Conservation (phyloP, 2,329 filamentous ascomycete genomes). For the Fusarium nygamai region DNA sequence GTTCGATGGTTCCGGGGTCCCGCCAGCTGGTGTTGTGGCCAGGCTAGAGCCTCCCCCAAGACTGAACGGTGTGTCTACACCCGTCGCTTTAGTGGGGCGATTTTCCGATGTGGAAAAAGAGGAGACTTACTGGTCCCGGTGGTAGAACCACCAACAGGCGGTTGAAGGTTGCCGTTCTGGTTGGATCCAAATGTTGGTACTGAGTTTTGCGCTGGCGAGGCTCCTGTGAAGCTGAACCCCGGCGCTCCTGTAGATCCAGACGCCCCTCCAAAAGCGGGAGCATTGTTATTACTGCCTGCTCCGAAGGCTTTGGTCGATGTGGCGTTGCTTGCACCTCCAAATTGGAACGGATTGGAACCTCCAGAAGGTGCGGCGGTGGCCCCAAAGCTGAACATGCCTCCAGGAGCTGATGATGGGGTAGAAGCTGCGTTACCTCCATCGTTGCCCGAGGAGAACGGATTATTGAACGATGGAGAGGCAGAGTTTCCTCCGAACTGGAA, state of each 20-base stretch:
- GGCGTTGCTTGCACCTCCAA: slow-evolving; percentile 46
- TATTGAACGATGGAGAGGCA: slow-evolving; percentile 48
- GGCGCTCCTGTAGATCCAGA: slow-evolving; percentile 46
- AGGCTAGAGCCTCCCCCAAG: slow-evolving; percentile 69
- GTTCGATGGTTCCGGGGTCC: slow-evolving; percentile 66
- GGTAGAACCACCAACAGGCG: slow-evolving; percentile 56
- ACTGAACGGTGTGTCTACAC: slow-evolving; percentile 64
- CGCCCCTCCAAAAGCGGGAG: slow-evolving; percentile 47
- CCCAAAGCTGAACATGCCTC: slow-evolving; percentile 53
- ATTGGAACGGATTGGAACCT: slow-evolving; percentile 50
- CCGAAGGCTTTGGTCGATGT: slow-evolving; percentile 44
- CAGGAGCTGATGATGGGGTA: slow-evolving; percentile 33
- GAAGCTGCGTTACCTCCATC: slow-evolving; percentile 39
- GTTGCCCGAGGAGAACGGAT: slow-evolving; percentile 51
- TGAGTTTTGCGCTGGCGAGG: slow-evolving; percentile 44
- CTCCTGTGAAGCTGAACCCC: slow-evolving; percentile 53
- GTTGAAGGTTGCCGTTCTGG: slow-evolving; percentile 53
- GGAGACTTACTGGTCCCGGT: slow-evolving; percentile 59
- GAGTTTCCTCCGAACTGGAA: slow-evolving; percentile 49
- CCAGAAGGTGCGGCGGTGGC: slow-evolving; percentile 43
- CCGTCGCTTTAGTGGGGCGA: slow-evolving; percentile 58
- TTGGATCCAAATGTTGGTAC: slow-evolving; percentile 49
- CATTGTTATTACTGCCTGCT: slow-evolving; percentile 34
- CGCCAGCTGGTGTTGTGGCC: slow-evolving; percentile 67
- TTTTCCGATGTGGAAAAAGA: slow-evolving; percentile 54